A percentile compares a stretch with the other conserved stretches of the same genome.
These are phyloP conservation scores for Sporothrix protearum DNA, from an alignment of 2,329 filamentous ascomycete genomes.

Conservation along the genomic window DNA sequence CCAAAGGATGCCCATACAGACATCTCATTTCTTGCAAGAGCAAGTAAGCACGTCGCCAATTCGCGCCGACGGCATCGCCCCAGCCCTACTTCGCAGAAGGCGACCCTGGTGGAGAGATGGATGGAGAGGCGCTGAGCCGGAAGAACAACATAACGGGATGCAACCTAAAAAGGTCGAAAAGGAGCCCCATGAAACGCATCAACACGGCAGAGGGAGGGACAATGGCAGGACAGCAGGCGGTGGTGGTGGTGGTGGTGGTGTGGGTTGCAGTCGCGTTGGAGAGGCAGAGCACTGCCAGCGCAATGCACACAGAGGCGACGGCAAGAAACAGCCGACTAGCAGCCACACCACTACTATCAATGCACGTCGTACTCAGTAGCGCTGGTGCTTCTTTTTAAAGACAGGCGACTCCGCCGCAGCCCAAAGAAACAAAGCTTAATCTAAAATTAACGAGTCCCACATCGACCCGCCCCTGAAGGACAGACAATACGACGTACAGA, in stretches of 20 bases:
- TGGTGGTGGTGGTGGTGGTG: no score
- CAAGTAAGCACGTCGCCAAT: no score
- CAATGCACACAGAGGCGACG: neutral
- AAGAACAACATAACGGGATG: neutral
- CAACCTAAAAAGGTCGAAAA: neutral
- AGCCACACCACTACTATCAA: neutral
- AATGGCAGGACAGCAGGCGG: neutral
- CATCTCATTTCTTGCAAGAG: no score
- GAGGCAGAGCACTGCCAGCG: neutral
- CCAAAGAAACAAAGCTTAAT: slow-evolving; percentile 7
- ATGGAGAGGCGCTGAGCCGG: neutral
- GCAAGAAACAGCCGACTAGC: neutral
- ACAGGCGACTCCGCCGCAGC: neutral
- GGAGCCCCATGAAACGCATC: neutral
- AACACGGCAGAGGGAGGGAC: neutral
- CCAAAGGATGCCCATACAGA: neutral
- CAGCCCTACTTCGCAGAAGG: neutral
- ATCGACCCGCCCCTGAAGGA: neutral
- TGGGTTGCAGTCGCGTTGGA: slow-evolving; percentile 1
- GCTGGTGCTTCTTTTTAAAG: neutral
- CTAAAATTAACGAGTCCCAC: slow-evolving; percentile 4
- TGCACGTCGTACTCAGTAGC: no score
- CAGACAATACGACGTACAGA: neutral
- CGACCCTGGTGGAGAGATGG: neutral
- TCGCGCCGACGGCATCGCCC: neutral